Evolutionary conservation across 495 filamentous ascomycete genomes (phyloP).

Genomic region (Neurospora sp.): DNA sequence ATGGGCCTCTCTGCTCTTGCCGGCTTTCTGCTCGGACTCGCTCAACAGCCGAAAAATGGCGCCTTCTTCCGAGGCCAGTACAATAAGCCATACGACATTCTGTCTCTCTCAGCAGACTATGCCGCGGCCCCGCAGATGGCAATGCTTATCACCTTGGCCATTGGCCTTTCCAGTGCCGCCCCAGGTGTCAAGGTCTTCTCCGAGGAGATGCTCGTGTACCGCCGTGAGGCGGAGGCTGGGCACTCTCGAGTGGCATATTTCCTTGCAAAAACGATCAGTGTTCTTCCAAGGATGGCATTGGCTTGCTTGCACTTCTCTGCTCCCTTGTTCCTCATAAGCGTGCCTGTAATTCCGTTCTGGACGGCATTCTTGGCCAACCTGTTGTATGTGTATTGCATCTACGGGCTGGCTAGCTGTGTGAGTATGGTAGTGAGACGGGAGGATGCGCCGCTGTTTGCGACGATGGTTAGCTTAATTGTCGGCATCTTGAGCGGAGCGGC

Average conservation of each 20-base stretch:
- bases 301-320: conserved; percentile 46
- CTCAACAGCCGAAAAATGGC: conserved; percentile 36
- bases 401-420: conserved; percentile 43
- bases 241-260: conserved; percentile 48
- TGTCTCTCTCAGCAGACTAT: conserved; percentile 43
- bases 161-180: conserved; percentile 43
- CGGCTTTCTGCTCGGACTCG: conserved; percentile 45
- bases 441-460: conserved; percentile 40
- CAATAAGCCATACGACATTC: conserved; percentile 35
- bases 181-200: conserved; percentile 47
- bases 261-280: conserved; percentile 43
- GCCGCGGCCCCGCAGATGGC: conserved; percentile 37
- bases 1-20: conserved; percentile 40
- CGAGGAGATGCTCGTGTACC: conserved; percentile 45
- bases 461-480: conserved; percentile 38
- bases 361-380: conserved; percentile 37
- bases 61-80: conserved; percentile 44
- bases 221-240: conserved; percentile 41
- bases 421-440: conserved; percentile 38
- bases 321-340: conserved; percentile 38
- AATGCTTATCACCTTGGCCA: conserved; percentile 40
- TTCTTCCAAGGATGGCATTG: conserved; percentile 39
- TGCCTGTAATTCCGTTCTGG: conserved; percentile 38
- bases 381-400: conserved; percentile 49
- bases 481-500: conserved; percentile 40